These are phyloP conservation scores for Tarenaya hassleriana DNA, from an alignment of 345 rosid species.

Conservation along the genomic window DNA sequence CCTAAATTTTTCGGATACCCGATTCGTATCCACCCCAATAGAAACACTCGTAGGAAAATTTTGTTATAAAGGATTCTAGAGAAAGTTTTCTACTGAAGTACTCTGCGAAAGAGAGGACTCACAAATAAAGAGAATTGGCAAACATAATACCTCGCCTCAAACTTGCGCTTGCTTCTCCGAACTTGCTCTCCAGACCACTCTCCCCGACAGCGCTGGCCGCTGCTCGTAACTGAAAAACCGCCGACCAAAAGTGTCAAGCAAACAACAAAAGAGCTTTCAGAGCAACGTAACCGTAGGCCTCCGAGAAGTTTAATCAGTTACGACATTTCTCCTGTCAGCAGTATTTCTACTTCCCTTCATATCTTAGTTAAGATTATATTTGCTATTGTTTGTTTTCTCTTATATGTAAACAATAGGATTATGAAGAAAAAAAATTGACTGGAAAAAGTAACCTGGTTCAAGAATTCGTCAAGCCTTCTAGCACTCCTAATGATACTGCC, in stretches of 20 bases:
- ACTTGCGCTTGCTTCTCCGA: slow-evolving; percentile 85
- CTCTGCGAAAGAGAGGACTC: slow-evolving; percentile 18
- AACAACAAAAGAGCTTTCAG: neutral
- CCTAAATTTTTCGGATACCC: too few relatives aligned
- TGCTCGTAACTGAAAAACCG: slow-evolving; percentile 56
- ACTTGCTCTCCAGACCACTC: slow-evolving; percentile 58
- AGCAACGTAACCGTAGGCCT: too few relatives aligned
- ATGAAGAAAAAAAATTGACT: too few relatives aligned
- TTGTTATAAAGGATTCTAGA: neutral
- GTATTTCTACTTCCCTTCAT: too few relatives aligned
- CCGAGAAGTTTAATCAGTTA: too few relatives aligned
- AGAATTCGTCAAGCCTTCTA: slow-evolving; percentile 89
- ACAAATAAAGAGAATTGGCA: slow-evolving; percentile 79
- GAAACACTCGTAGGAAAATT: too few relatives aligned
- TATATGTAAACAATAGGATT: too few relatives aligned
- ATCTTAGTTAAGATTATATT: too few relatives aligned
- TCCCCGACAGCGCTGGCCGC: slow-evolving; percentile 97
- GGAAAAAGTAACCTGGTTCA: slow-evolving; percentile 77
- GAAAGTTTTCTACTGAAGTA: neutral
- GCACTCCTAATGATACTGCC: slow-evolving; percentile 95
- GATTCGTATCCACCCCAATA: too few relatives aligned
- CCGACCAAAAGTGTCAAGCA: slow-evolving; percentile 2
- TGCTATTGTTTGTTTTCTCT: too few relatives aligned
- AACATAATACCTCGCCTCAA: slow-evolving; percentile 88
- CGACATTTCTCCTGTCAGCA: too few relatives aligned